A percentile compares a stretch with the other conserved stretches of the same genome.
phyloP scores from a whole-genome alignment of 768 basidiomycete species.

The Serpula lacrymans region DNA sequence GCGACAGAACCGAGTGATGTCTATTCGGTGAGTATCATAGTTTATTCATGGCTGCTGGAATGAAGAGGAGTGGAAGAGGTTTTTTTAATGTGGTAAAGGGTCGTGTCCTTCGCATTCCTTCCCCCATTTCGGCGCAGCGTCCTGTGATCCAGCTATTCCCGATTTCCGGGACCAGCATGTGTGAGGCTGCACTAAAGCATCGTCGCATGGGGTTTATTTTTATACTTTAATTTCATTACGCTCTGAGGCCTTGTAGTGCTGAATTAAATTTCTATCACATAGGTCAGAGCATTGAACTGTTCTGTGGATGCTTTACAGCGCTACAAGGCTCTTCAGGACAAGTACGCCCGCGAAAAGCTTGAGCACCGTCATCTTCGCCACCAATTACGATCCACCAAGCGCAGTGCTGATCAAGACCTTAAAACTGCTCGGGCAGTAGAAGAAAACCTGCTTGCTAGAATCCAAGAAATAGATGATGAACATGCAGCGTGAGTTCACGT shows the following conservation, averaged over 20 bases:
- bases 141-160: too few species aligned
- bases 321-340: constrained; percentile 36
- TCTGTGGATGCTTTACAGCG: constrained; percentile 34
- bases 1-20: constrained; percentile 37
- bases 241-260: too few species aligned
- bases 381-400: constrained; percentile 26
- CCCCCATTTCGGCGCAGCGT: too few species aligned
- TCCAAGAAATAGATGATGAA: constrained; percentile 28
- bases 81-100: too few species aligned
- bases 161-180: too few species aligned
- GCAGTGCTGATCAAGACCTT: constrained; percentile 27
- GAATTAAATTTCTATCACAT: too few species aligned
- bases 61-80: too few species aligned
- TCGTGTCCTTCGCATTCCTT: too few species aligned
- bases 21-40: constrained; percentile 23
- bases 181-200: too few species aligned
- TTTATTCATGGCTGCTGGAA: too few species aligned
- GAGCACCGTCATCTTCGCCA: constrained; percentile 30
- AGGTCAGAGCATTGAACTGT: background rate
- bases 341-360: constrained; percentile 26
- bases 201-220: too few species aligned
- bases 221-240: too few species aligned
- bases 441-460: constrained; percentile 28
- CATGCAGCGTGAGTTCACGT: constrained; percentile 26
- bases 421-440: constrained; percentile 35